Base-by-base conservation (phyloP, 352 stramenopile genomes). In the Phytophthora foliorum region DNA sequence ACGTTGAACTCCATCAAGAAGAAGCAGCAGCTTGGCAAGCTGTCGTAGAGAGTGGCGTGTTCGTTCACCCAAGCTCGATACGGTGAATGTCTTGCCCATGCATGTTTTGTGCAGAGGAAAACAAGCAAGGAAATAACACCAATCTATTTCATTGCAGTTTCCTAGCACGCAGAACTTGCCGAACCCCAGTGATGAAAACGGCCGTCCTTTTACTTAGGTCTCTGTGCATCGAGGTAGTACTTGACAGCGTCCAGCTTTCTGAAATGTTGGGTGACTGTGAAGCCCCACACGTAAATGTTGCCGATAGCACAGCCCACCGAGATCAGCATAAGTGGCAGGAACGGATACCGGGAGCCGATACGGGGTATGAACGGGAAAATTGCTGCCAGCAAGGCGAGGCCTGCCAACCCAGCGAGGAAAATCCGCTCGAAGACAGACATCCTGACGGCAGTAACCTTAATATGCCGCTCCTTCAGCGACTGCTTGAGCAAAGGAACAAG, bases 1-100 rank as follows among this genome's bases (percentile, higher is more conserved):
- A 65, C 84, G 17, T 78, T 94, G 55, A 94, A 93, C 69, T 93
- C 86, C 41, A 89, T 95, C 71, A 88, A 91, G 78, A 93, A 88
- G 69, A 95, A 94, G 73, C 77, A 91, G 69, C 75, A 91, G 63
- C 76, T 95, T 36, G 88, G 88, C 62, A 95, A 95, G 66, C 69
- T 92, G 36, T 78, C 67, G 54, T 82, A 82, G 71, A 69, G 65
- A 52, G 55, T 45, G 61, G 50, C 52, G 57, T 65, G 32, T 0
- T 36, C 24, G 22, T 64, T 69, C 25, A 50, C 25, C 31, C 34
- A n/a, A 17, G 5, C 31, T 22, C 6, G 31, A 6, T n/a, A 34
- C 8, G 39, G 60, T 45, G 49, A 29, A 58, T n/a, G 4, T 11
- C 17, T 69, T 67, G 53, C 38, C 42, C 60, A 46, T 76, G 52